Evolutionary conservation across 495 filamentous ascomycete genomes (phyloP), one percentile per base, ranked within the genome.

Genomic region (Jackrogersella minutella): DNA sequence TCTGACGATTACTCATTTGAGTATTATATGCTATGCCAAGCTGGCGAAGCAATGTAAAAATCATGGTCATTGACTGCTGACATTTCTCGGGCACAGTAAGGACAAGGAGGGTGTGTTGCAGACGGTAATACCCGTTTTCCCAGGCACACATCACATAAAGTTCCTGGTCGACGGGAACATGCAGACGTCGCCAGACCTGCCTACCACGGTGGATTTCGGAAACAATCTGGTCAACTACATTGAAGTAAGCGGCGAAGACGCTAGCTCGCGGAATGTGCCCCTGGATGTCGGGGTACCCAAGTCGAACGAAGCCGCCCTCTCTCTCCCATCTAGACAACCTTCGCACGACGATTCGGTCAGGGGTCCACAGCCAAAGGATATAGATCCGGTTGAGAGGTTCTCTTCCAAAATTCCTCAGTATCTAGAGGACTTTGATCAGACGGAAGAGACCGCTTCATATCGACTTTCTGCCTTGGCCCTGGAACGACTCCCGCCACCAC

Each of bases 201-300:
- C 95, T 2, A 98, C 96, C 0, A 94, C 95, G 0, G 95, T 99
- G 22, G 95, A 99, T 78, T 96, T 93, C 74, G 95, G 92, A 39
- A 97, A 97, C 73, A 93, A 96, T 71, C 80, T 99, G 17, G 93
- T 99, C 62, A 99, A 99, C 79, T 99, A 99, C 71, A 88, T 99
- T 69, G 95, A 99, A 78, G 90, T 98, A 54, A 92, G 84, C 73
- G 85, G 91, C 8, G 91, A 96, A 66, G 90, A 93, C 71, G 73
- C 86, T 30, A 77, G 44, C 5, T 69, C 65, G 28, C 41, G 70
- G 10, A 71, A 66, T 36, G 6, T 74, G 0, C 71, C 68, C 24
- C 43, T 70, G 26, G 70, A 70, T 31, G 14, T 37, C 10, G 64
- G 70, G 4, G 63, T 73, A 17, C 68, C 66, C 10, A 77, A 76